Evolutionary conservation across 2,329 filamentous ascomycete genomes (phyloP), one percentile per base, ranked within the genome.

Genomic region (Bisporella sp.): DNA sequence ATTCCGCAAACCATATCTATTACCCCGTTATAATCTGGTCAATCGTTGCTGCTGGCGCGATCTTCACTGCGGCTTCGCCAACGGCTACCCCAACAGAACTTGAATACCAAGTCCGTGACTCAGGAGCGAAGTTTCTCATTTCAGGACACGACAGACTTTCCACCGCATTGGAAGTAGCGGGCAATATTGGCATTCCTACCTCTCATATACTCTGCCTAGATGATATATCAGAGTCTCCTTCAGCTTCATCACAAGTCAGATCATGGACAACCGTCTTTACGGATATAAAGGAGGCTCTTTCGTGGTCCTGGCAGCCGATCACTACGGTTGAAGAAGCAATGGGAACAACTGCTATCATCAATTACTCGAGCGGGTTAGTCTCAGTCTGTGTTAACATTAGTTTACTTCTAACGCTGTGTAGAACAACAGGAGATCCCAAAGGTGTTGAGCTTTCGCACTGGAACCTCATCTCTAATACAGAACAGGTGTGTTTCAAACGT

Each of bases 381-480:
- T 21, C 21, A 21, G 21, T 21, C 21, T 21, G 21, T 21, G 21
- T 21, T 21, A 21, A 3, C 21, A 21, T 21, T 21, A 21, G 21
- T 21, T 21, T 21, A 21, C 21, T 21, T 21, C 21, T 21, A 21
- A 21, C 21, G 21, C 21, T 21, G 21, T 21, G 21, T 21, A 21
- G 21, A 21, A 95, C 89, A 1, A 93, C 89, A 0, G 89, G 89
- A 5, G 74, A 89, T 4, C 87, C 89, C 8, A 95, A 93, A 66
- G 89, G 89, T 12, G 89, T 92, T 13, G 82, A 87, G 68, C 85
- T 93, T 56, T 81, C 82, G n/a, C 89, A 95, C 67, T 72, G 74
- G 53, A 86, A 89, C 58, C 87, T 89, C 61, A 78, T 90, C 41
- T 76, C 87, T 54, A 92, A 92, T 63, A 77, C 81, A 57, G 60